A percentile compares a stretch with the other conserved stretches of the same genome.
phyloP scores from a whole-genome alignment of 441 rosid genomes.

The Gossypium gossypioides region DNA sequence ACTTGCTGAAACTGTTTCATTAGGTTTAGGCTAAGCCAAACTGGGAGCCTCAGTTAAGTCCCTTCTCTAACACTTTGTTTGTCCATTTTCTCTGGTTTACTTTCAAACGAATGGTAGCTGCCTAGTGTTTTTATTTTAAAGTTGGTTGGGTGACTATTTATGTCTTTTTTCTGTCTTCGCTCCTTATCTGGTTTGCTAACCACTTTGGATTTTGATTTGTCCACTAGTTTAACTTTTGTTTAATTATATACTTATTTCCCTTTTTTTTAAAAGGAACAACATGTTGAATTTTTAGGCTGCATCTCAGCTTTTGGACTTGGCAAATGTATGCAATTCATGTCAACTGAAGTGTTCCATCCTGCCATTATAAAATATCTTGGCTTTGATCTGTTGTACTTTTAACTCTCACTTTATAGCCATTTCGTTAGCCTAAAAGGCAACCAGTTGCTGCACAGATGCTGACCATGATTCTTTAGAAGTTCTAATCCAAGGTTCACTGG shows the following conservation, averaged over 20 bases:
- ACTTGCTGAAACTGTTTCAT: neutral
- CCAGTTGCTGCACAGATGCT: neutral
- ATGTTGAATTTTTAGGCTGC: neutral
- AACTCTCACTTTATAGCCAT: neutral
- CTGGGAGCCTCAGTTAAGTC: neutral
- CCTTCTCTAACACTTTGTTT: neutral
- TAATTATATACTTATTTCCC: neutral
- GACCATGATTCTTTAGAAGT: neutral
- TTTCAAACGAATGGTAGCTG: neutral
- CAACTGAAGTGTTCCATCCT: neutral
- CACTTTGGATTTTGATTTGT: neutral
- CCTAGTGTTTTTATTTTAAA: neutral
- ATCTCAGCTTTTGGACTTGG: neutral
- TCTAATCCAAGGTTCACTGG: constrained; percentile 18
- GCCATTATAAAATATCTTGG: neutral
- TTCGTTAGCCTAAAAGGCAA: neutral
- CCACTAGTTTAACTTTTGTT: neutral
- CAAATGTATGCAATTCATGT: neutral
- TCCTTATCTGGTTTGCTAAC: neutral
- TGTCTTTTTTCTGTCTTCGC: neutral
- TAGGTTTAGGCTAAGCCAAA: neutral
- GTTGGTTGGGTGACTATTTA: neutral
- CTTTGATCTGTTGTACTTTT: neutral
- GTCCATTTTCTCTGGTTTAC: neutral
- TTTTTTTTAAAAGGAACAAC: neutral